These are phyloP conservation scores for Fusarium circinatum DNA, from an alignment of 2,329 filamentous ascomycete genomes.

Conservation along the genomic window DNA sequence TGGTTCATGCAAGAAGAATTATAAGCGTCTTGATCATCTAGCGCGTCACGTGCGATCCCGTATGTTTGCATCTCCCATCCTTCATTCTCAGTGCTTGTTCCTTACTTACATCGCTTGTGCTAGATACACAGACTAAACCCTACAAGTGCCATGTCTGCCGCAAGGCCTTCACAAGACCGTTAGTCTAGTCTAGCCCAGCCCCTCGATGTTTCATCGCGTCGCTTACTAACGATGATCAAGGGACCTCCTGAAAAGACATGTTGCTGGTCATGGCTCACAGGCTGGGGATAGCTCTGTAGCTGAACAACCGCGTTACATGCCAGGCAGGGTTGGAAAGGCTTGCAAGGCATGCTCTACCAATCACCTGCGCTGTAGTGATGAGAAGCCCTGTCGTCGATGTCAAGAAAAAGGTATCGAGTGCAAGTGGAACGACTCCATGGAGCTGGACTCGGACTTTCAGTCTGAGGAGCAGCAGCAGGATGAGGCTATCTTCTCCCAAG, in stretches of 20 bases:
- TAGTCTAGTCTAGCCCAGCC: background rate
- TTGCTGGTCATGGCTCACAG: constrained; percentile 34
- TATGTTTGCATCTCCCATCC: constrained; percentile 20
- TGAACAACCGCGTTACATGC: constrained; percentile 22
- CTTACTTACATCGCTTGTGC: background rate
- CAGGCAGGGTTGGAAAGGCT: constrained; percentile 42
- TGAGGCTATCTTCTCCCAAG: constrained; percentile 1
- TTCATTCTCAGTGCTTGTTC: background rate
- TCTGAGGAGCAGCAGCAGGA: constrained; percentile 16
- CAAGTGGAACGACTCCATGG: constrained; percentile 35
- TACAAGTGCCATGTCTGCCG: constrained; percentile 45
- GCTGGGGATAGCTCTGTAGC: background rate
- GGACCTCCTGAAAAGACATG: constrained; percentile 43
- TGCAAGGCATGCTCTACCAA: constrained; percentile 45
- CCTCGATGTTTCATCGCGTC: rapidly evolving
- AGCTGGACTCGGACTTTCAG: constrained; percentile 15
- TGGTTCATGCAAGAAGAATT: constrained; percentile 42
- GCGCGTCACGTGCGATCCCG: constrained; percentile 49
- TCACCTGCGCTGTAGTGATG: constrained; percentile 46
- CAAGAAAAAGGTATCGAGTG: constrained; percentile 42
- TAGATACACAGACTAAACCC: constrained; percentile 48
- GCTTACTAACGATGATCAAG: constrained; percentile 19
- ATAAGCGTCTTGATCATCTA: constrained; percentile 47
- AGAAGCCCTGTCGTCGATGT: constrained; percentile 47
- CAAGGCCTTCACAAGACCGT: constrained; percentile 48